These are phyloP conservation scores for Lasiodiplodia hormozganensis DNA, from an alignment of 2,329 filamentous ascomycete genomes.

Conservation along the genomic window DNA sequence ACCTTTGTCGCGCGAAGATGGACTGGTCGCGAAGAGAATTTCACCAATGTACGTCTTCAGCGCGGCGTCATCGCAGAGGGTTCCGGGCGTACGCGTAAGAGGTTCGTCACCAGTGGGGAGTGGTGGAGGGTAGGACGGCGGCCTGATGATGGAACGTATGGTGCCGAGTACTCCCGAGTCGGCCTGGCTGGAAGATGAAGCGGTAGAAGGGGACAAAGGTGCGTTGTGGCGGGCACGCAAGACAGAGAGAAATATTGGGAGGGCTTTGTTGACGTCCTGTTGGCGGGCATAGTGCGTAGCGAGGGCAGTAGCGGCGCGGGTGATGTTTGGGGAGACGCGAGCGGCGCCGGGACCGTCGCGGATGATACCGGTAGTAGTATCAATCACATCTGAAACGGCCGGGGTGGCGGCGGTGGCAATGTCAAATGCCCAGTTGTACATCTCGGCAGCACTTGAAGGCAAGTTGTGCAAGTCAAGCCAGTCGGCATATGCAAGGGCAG, in stretches of 20 bases:
- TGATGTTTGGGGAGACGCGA: conserved; percentile 71
- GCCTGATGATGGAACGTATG: conserved; percentile 55
- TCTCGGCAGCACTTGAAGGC: conserved; percentile 69
- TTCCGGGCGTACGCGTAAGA: conserved; percentile 67
- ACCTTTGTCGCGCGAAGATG: conserved; percentile 66
- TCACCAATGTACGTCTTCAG: conserved; percentile 92
- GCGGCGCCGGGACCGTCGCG: conserved; percentile 29
- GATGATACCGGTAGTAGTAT: conserved; percentile 67
- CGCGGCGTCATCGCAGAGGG: conserved; percentile 83
- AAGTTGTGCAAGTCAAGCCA: conserved; percentile 82
- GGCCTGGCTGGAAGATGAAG: conserved; percentile 29
- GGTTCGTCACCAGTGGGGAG: conserved; percentile 73
- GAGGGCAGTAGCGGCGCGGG: conserved; percentile 76
- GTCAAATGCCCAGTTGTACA: conserved; percentile 78
- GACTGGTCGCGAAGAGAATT: conserved; percentile 79
- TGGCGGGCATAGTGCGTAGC: conserved; percentile 78
- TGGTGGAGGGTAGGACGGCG: conserved; percentile 71
- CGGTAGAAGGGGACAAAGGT: conserved; percentile 42
- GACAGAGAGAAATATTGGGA: conserved; percentile 85
- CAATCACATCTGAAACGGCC: conserved; percentile 58
- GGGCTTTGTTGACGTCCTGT: conserved; percentile 70
- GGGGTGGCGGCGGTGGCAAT: conserved; percentile 69
- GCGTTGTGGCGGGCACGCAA: conserved; percentile 75
- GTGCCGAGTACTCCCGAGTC: conserved; percentile 41
- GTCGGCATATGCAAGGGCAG: conserved; percentile 81